Evolutionary conservation across 805 yeast species (phyloP).

Genomic region (Hanseniaspora thailandica): DNA sequence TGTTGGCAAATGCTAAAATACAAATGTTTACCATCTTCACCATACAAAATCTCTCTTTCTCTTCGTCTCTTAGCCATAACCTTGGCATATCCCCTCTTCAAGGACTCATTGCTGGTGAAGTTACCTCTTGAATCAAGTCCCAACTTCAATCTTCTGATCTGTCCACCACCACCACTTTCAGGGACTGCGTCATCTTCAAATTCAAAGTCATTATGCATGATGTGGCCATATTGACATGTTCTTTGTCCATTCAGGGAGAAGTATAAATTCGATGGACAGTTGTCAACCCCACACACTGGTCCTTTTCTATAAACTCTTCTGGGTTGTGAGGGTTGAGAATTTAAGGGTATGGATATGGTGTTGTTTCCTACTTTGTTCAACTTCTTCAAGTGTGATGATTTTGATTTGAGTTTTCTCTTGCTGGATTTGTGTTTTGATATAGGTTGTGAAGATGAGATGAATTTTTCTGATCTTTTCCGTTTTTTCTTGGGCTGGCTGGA

Average conservation of each 20-base stretch:
- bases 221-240: constrained; percentile 86
- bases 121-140: constrained; percentile 35
- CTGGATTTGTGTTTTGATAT: neutral
- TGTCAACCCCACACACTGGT: constrained; percentile 76
- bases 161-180: constrained; percentile 32
- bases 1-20: constrained; percentile 40
- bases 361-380: neutral
- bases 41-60: constrained; percentile 30
- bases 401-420: neutral
- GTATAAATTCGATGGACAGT: constrained; percentile 74
- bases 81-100: constrained; percentile 19
- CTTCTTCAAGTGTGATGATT: neutral
- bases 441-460: neutral
- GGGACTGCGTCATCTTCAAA: constrained; percentile 53
- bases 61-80: constrained; percentile 15
- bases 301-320: constrained; percentile 51
- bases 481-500: neutral
- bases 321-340: neutral
- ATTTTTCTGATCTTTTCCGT: neutral
- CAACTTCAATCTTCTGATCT: constrained; percentile 30
- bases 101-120: constrained; percentile 25
- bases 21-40: constrained; percentile 36
- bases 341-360: neutral
- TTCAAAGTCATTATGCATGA: constrained; percentile 67
- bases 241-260: constrained; percentile 61